Base-by-base conservation (phyloP, 768 basidiomycete genomes). In the Ephemerocybe angulata region DNA sequence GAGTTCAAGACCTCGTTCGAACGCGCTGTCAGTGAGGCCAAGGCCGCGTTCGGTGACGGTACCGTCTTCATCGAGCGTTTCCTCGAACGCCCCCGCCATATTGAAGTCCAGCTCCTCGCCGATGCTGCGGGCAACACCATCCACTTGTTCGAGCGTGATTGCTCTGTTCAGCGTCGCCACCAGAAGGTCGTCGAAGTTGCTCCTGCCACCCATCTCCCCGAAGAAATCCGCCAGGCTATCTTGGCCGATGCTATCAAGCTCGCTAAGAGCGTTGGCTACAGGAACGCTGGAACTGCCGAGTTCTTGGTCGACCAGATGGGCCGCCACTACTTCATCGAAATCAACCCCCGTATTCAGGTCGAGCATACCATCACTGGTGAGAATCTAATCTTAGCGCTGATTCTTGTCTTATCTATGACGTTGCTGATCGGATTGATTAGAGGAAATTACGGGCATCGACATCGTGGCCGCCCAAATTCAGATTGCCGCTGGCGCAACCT, bases 161-260 rank as follows among this genome's bases (percentile, higher is more conserved):
- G 97, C 69, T 98, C 97, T 28, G 97, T 99, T 11, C 97, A 99
- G 70, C 78, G 97, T 57, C 81, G 97, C 56, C 97, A 99, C 74
- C 97, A 99, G 70, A 99, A 98, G 72, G 96, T 99, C 57, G 97
- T 98, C 58, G 97, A 98, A 72, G 95, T 97, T 47, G 97, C 97
- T 0, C 97, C 97, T 25, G 96, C 97, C 24, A 93, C 89, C 24
- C 91, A 96, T 67, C 82, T 98, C 40, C 86, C 90, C 29, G 95
- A 98, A 54, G 89, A 94, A 63, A 77, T 95, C 53, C 85, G 96
- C 44, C 87, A 92, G 64, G 88, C 88, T 21, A 94, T 99, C 66
- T 75, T 94, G 50, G 63, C 71, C 30, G 96, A 98, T 69, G 97
- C 97, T 10, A 92, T 98, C 76, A 98, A 88, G 76, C 80, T 98